Evolutionary conservation across 1,139 yeast species (phyloP).

Genomic region (Taphrina confusa): DNA sequence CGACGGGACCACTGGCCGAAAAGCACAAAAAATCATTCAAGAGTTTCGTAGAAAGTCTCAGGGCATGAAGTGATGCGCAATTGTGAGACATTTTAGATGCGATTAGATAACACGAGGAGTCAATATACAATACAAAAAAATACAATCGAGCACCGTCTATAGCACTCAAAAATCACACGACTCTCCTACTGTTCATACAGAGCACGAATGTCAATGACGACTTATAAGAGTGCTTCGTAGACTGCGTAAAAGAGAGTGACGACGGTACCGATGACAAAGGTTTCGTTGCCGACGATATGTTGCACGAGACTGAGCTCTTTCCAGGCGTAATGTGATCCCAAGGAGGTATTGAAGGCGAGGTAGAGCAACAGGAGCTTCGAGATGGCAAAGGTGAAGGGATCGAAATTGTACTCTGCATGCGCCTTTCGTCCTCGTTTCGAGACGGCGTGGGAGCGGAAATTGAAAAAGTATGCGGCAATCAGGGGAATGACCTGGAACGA

Average conservation of each 20-base stretch:
- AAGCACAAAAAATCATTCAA: conserved; percentile 23
- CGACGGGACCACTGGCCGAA: conserved; percentile 28
- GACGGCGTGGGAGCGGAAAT: conserved; percentile 25
- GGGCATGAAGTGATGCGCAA: not conserved
- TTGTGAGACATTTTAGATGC: too few species aligned
- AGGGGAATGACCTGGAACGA: conserved; percentile 31
- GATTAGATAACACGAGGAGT: not conserved
- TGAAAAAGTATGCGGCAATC: conserved; percentile 26
- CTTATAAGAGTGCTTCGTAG: conserved; percentile 32
- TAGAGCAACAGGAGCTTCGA: conserved; percentile 33
- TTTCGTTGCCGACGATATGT: conserved; percentile 25
- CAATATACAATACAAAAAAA: not conserved
- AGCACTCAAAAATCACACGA: too few species aligned
- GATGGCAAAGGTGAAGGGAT: conserved; percentile 35
- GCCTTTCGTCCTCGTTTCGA: conserved; percentile 20
- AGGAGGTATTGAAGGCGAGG: conserved; percentile 31
- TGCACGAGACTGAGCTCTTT: conserved; percentile 28
- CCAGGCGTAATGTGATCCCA: conserved; percentile 4
- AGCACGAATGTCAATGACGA: too few species aligned
- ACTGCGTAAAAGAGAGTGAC: conserved; percentile 34
- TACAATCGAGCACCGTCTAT: conserved; percentile 1
- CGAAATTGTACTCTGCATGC: conserved; percentile 13
- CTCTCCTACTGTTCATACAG: too few species aligned
- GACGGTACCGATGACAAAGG: conserved; percentile 28
- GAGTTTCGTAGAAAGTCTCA: conserved; percentile 17